A percentile compares a stretch with the other conserved stretches of the same genome.
phyloP scores from a whole-genome alignment of 2,329 filamentous ascomycete genomes.

The Neonectria hederae region DNA sequence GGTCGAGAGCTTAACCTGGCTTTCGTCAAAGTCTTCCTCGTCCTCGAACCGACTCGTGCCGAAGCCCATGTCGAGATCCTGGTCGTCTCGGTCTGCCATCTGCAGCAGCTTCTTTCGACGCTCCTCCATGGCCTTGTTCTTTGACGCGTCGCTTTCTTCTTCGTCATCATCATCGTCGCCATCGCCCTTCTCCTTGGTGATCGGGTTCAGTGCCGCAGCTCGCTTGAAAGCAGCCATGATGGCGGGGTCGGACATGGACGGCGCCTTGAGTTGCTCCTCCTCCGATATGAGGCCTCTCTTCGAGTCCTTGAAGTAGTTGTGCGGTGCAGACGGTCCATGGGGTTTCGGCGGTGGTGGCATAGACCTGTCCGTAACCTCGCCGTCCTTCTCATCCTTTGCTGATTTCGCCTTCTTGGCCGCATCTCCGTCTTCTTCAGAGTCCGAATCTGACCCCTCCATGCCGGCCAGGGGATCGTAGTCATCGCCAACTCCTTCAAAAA shows the following conservation, averaged over 20 bases:
- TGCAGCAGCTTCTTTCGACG: constrained; percentile 79
- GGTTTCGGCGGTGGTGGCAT: constrained; percentile 61
- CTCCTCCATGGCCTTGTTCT: constrained; percentile 67
- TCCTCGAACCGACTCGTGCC: constrained; percentile 88
- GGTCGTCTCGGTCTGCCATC: constrained; percentile 79
- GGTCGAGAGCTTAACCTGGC: constrained; percentile 72
- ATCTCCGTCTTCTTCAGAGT: constrained; percentile 55
- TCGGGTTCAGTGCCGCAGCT: constrained; percentile 72
- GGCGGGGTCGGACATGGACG: constrained; percentile 76
- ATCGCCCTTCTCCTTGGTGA: constrained; percentile 49
- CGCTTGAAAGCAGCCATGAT: constrained; percentile 88
- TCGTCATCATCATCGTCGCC: constrained; percentile 42
- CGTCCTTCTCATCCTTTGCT: constrained; percentile 36
- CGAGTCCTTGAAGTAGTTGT: constrained; percentile 71
- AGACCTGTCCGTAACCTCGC: constrained; percentile 34
- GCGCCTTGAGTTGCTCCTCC: constrained; percentile 59
- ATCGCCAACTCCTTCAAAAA: constrained; percentile 72
- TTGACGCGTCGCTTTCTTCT: constrained; percentile 53
- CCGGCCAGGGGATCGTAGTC: constrained; percentile 75
- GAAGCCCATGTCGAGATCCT: constrained; percentile 95
- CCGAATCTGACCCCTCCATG: constrained; percentile 59
- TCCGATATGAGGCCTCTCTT: constrained; percentile 64
- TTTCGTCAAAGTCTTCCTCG: constrained; percentile 81
- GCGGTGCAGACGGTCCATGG: constrained; percentile 49
- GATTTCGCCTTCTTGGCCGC: constrained; percentile 41